A percentile compares a stretch with the other conserved stretches of the same genome.
Evolutionary conservation across 257 asterid genomes (phyloP).

Genomic region (Solanum pinnatisectum): DNA sequence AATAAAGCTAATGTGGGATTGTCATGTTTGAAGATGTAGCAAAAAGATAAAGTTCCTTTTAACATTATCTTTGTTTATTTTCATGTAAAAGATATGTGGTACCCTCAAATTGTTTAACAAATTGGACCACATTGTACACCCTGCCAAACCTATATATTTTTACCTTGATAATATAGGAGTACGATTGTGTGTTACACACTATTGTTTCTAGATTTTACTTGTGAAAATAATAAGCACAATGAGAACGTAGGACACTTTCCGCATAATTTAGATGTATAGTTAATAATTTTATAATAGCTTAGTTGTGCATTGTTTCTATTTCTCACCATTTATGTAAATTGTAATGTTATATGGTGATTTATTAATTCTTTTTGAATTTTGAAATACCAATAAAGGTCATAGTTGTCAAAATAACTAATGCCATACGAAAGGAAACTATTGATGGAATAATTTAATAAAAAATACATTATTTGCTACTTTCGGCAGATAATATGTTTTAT

Average conservation of each 20-base stretch:
- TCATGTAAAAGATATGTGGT: background rate
- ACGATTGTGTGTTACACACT: background rate
- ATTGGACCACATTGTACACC: background rate
- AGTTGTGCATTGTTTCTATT: too few relatives aligned
- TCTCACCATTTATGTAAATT: background rate
- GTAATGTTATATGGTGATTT: too few relatives aligned
- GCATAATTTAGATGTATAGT: background rate
- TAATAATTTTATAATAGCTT: too few relatives aligned
- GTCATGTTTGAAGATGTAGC: background rate
- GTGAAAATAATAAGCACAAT: background rate
- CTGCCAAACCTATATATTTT: background rate
- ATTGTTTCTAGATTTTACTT: too few relatives aligned
- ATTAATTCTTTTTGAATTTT: too few relatives aligned
- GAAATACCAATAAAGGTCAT: background rate
- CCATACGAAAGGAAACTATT: background rate
- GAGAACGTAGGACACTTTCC: fast-evolving
- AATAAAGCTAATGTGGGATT: background rate
- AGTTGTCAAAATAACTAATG: background rate
- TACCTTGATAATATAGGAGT: background rate
- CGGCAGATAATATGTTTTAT: background rate
- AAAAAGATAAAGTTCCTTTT: background rate
- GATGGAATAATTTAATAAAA: background rate
- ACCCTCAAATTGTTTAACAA: background rate
- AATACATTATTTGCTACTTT: background rate
- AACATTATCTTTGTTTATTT: background rate